Evolutionary conservation across 108 stramenopile genomes (phyloP).

Genomic region (Skeletonema costatum): DNA sequence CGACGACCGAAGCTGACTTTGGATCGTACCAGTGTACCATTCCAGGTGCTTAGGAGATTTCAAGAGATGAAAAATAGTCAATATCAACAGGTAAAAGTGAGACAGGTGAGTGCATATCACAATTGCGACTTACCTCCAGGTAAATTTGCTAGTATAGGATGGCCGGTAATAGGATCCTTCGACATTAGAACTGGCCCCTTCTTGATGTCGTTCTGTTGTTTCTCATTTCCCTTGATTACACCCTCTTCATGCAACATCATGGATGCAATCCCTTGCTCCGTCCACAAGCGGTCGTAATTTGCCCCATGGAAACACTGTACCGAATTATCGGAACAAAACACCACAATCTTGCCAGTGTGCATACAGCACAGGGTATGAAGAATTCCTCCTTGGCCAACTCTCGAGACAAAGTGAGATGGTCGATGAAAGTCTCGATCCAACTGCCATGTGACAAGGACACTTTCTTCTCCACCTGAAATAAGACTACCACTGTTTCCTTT

Average conservation of each 20-base stretch:
- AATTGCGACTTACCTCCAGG: background rate
- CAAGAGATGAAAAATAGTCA: constrained; percentile 21
- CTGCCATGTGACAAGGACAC: constrained; percentile 80
- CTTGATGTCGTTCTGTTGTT: background rate
- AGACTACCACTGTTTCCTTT: constrained; percentile 44
- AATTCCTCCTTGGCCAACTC: constrained; percentile 69
- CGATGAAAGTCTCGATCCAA: constrained; percentile 58
- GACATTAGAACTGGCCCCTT: constrained; percentile 28
- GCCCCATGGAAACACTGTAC: constrained; percentile 65
- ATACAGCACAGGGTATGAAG: constrained; percentile 43
- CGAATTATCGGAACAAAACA: constrained; percentile 71
- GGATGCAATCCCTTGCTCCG: constrained; percentile 62
- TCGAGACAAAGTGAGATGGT: constrained; percentile 64
- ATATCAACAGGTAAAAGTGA: background rate
- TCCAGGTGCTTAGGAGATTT: constrained; percentile 62
- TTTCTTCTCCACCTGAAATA: constrained; percentile 81
- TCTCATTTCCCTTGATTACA: constrained; percentile 5
- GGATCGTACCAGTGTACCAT: constrained; percentile 85
- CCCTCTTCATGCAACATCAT: constrained; percentile 23
- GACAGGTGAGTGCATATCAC: background rate
- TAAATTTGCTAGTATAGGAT: constrained; percentile 41
- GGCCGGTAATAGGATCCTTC: constrained; percentile 44
- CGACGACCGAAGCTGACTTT: constrained; percentile 43
- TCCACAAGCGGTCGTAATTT: constrained; percentile 66
- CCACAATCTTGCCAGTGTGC: constrained; percentile 45